These are phyloP conservation scores for Aspergillus clavatus DNA, from an alignment of 2,329 filamentous ascomycete species.

Conservation along the genomic window DNA sequence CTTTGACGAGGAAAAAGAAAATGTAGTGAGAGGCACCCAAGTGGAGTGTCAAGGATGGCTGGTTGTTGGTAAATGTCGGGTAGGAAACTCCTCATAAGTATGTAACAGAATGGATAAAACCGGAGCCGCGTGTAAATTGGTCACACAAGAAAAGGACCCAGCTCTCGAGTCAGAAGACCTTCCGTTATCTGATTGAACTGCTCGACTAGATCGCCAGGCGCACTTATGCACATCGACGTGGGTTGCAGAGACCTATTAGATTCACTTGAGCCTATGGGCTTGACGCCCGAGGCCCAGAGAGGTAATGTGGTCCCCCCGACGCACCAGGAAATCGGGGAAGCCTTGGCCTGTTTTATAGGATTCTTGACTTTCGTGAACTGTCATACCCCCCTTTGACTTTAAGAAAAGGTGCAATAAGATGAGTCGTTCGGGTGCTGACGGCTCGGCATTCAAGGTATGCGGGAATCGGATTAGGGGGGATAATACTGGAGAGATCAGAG, in stretches of 20 bases:
- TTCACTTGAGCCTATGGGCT: conserved; percentile 20
- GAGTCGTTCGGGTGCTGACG: neutral
- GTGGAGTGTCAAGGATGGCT: conserved; percentile 10
- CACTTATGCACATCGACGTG: conserved; percentile 32
- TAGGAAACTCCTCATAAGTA: conserved; percentile 11
- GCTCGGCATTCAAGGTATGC: neutral
- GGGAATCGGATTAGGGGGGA: neutral
- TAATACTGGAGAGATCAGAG: neutral
- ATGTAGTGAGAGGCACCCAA: conserved; percentile 5
- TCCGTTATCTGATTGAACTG: conserved; percentile 7
- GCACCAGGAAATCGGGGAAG: conserved; percentile 4
- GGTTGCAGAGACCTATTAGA: conserved; percentile 12
- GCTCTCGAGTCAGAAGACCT: conserved; percentile 2
- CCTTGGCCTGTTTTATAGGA: neutral
- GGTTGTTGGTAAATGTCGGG: no score
- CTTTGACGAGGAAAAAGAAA: conserved; percentile 8
- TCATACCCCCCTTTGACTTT: neutral
- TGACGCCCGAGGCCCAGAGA: conserved; percentile 19
- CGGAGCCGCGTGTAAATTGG: conserved; percentile 1
- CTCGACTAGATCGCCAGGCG: conserved; percentile 27
- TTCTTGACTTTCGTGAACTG: neutral
- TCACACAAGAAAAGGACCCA: conserved; percentile 14
- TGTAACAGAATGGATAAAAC: conserved; percentile 7
- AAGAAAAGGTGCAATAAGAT: neutral
- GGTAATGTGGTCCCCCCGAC: conserved; percentile 16